phyloP scores from a whole-genome alignment of 169 alveolate genomes.

The Plasmodium ovale region DNA sequence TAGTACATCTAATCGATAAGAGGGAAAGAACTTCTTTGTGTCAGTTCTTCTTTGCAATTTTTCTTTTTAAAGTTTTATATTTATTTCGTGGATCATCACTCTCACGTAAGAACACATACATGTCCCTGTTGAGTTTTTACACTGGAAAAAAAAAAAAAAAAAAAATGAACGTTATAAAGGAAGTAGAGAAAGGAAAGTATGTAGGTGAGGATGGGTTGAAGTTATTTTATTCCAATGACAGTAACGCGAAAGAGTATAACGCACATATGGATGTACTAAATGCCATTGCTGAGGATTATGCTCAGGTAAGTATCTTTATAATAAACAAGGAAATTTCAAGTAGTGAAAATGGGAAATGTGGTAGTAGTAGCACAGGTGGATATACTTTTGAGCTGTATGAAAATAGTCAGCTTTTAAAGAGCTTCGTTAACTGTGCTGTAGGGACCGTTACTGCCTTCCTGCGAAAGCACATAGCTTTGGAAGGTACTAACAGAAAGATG shows the following conservation, averaged over 20 bases:
- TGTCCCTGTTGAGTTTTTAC: no score
- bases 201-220: conserved; percentile 34
- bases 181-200: conserved; percentile 10
- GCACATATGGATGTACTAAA: conserved; percentile 42
- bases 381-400: conserved; percentile 24
- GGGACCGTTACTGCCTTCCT: conserved; percentile 26
- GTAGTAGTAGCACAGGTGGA: background rate
- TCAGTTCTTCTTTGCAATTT: no score
- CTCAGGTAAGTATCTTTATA: conserved; percentile 21
- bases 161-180: conserved; percentile 32
- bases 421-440: conserved; percentile 15
- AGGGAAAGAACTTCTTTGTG: no score
- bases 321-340: background rate
- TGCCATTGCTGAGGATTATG: conserved; percentile 50
- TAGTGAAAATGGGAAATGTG: background rate
- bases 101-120: no score
- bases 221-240: conserved; percentile 40
- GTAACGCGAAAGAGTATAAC: conserved; percentile 30
- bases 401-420: conserved; percentile 21
- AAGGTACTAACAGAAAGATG: background rate
- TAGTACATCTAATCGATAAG: no score
- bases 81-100: no score
- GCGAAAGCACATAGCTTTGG: conserved; percentile 11
- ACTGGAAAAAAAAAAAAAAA: no score
- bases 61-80: no score